Evolutionary conservation across 805 yeast genomes (phyloP), one percentile per base, ranked within the genome.

Genomic region (Ogataea populi-albae): DNA sequence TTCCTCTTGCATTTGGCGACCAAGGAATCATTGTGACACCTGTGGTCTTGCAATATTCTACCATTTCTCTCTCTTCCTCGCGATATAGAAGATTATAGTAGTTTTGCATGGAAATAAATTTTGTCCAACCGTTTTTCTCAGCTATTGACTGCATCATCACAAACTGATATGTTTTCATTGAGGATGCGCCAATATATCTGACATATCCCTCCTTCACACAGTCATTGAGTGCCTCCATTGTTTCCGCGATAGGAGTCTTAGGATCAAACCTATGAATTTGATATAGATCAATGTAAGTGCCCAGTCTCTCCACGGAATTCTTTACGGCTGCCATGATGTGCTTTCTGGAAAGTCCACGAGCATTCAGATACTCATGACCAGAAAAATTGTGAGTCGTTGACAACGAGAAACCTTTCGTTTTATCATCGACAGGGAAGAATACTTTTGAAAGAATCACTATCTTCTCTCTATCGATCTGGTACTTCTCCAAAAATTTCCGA

Each of bases 21-120:
- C 77, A 79, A 6, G 84, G 84, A 35, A 75, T 65, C 29, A 77
- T 39, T 1, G 78, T 80, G 19, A 79, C 73, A 10, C 73, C 73
- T 7, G 70, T 69, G 31, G 59, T 63, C 21, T 71, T 58, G 41
- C 81, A 75, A 55, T 61, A 79, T 17, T 72, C 75, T 38, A 66
- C 71, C 69, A 77, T 61, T 49, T 79, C 86, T 12, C 79, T 61
- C 52, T 79, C 86, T 38, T 78, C 84, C 52, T 79, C 85, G 8
- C 86, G 61, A 49, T 74, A 62, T 9, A 77, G 34, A 47, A 79
- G 59, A 47, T 75, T 76, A 59, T 78, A 75, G 54, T 61, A 71
- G 47, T 70, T 70, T 55, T 79, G 85, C 73, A 77, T 71, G 24
- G 72, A 64, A 37, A 79, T 65, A 47, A 79, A 79, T 52, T 75